A percentile compares a stretch with the other conserved stretches of the same genome.
phyloP scores from a whole-genome alignment of 306 rosid genomes.

The Vigna radiata region DNA sequence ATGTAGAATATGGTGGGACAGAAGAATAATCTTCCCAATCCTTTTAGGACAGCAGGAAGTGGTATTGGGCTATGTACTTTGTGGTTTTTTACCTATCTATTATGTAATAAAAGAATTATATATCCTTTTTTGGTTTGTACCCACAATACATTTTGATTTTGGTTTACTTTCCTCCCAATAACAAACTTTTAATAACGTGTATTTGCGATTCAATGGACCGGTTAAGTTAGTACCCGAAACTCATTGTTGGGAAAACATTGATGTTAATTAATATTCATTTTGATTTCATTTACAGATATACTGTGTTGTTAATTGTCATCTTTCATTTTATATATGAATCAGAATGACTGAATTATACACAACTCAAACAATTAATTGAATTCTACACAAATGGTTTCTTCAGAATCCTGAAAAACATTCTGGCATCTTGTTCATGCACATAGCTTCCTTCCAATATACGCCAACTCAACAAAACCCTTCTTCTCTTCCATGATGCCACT shows the following conservation, averaged over 20 bases:
- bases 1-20: conserved; percentile 22
- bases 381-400: conserved; percentile 35
- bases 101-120: not conserved
- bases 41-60: conserved; percentile 8
- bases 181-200: not conserved
- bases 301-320: not conserved
- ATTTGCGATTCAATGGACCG: not conserved
- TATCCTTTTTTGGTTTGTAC: too few relatives aligned
- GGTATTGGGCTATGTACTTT: not conserved
- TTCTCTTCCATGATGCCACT: conserved; percentile 18
- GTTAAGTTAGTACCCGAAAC: not conserved
- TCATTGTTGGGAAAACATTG: not conserved
- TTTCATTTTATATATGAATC: conserved; percentile 9
- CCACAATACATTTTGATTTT: not conserved
- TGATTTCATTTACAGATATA: conserved; percentile 40
- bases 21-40: conserved; percentile 26
- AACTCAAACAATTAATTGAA: conserved; percentile 31
- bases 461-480: conserved; percentile 42
- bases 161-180: not conserved
- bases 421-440: conserved; percentile 6
- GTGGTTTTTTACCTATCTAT: not conserved
- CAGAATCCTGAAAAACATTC: conserved; percentile 1
- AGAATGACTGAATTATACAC: conserved; percentile 9
- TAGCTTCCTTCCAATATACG: conserved; percentile 12
- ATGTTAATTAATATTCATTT: conserved; percentile 3